Conservation (phyloP, 805 yeast species). For the Nakazawaea anatomiae region DNA sequence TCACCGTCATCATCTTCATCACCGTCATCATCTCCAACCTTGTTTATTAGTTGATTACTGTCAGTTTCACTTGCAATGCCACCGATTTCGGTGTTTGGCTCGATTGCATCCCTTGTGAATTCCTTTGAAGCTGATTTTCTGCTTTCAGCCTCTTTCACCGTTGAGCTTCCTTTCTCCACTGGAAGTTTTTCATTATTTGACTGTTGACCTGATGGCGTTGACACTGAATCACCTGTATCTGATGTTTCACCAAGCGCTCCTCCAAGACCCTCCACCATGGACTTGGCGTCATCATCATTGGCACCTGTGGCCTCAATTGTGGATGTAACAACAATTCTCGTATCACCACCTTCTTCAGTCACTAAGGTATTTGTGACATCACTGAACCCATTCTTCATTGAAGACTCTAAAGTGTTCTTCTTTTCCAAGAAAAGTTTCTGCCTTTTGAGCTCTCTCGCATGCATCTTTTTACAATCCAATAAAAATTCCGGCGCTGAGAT, state of each 20-base stretch:
- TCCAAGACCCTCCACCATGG: too few relatives aligned
- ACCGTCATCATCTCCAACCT: constrained; percentile 4
- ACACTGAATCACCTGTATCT: too few relatives aligned
- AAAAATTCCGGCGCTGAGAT: constrained; percentile 67
- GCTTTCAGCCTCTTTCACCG: constrained; percentile 4
- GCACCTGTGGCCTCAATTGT: not conserved
- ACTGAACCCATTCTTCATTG: not conserved
- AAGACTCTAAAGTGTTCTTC: not conserved
- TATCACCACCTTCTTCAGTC: constrained; percentile 1
- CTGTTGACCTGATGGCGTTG: not conserved
- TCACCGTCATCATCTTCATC: constrained; percentile 8
- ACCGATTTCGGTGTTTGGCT: too few relatives aligned
- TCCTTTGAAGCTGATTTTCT: too few relatives aligned
- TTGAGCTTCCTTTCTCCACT: not conserved
- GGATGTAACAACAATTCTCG: not conserved
- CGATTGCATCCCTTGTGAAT: too few relatives aligned
- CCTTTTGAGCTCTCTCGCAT: constrained; percentile 56
- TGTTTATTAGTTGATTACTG: too few relatives aligned
- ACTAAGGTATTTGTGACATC: constrained; percentile 3
- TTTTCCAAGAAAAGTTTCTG: constrained; percentile 33
- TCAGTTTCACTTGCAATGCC: too few relatives aligned
- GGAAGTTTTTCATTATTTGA: not conserved
- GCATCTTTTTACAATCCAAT: constrained; percentile 69
- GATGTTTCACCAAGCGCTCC: too few relatives aligned
- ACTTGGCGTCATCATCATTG: not conserved